phyloP scores from a whole-genome alignment of 192 early-diverging fungal genomes.

The Coemansia asiatica region DNA sequence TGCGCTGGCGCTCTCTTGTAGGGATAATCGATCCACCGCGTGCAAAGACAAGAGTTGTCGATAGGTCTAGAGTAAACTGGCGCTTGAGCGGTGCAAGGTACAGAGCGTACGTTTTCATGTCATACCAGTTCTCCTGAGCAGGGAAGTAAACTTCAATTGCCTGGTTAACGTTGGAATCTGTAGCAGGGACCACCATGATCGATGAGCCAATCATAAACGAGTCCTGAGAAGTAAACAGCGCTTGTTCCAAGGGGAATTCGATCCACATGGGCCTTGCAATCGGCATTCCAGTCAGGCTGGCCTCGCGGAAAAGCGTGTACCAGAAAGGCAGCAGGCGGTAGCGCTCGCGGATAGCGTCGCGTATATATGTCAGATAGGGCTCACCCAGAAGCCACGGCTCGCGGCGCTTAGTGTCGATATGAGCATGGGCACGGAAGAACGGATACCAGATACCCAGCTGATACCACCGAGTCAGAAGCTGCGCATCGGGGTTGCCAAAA shows the following conservation, averaged over 20 bases:
- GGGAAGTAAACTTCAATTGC: constrained; percentile 74
- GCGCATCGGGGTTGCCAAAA: constrained; percentile 89
- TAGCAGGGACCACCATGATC: constrained; percentile 73
- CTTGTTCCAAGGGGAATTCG: constrained; percentile 81
- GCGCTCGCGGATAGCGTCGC: constrained; percentile 75
- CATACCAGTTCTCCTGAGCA: constrained; percentile 62
- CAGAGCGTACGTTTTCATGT: constrained; percentile 51
- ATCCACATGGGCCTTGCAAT: constrained; percentile 87
- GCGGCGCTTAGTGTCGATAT: constrained; percentile 94
- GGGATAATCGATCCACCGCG: constrained; percentile 91
- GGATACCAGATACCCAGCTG: constrained; percentile 93
- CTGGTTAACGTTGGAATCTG: constrained; percentile 38
- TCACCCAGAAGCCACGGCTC: constrained; percentile 97
- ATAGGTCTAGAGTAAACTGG: constrained; percentile 63
- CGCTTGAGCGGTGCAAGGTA: constrained; percentile 50
- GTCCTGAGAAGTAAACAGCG: constrained; percentile 77
- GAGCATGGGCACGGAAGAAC: constrained; percentile 97
- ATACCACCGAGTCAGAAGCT: constrained; percentile 97
- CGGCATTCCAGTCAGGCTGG: constrained; percentile 71
- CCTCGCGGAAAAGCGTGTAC: constrained; percentile 89
- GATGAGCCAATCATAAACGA: constrained; percentile 89
- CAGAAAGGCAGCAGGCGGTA: constrained; percentile 89
- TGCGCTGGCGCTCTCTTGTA: constrained; percentile 78
- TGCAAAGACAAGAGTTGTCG: constrained; percentile 78
- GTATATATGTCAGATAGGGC: constrained; percentile 74